phyloP scores from a whole-genome alignment of 371 early-diverging fungal species.

The Coemansia sp. region DNA sequence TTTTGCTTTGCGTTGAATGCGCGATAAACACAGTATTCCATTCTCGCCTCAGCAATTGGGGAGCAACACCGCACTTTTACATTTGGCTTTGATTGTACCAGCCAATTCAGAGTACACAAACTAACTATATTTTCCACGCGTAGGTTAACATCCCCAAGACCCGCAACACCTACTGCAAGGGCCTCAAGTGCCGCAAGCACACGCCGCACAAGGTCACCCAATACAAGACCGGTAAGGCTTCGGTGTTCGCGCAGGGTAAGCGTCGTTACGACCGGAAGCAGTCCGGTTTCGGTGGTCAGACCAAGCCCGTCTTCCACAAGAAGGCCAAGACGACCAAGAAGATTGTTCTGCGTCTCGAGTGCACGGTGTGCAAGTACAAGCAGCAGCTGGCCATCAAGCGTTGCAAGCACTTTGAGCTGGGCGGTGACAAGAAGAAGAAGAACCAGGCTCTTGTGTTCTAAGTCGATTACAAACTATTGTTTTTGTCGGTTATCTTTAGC shows the following conservation, averaged over 20 bases:
- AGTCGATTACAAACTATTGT: background rate
- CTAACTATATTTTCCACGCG: background rate
- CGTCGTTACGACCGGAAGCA: slow-evolving; percentile 89
- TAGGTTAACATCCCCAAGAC: slow-evolving; percentile 98
- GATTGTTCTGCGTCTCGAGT: slow-evolving; percentile 97
- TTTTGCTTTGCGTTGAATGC: no score
- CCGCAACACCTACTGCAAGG: slow-evolving; percentile 97
- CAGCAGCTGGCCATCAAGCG: slow-evolving; percentile 94
- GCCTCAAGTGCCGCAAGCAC: slow-evolving; percentile 95
- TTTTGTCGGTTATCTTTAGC: slow-evolving; percentile 40
- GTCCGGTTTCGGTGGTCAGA: slow-evolving; percentile 98
- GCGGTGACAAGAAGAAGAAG: slow-evolving; percentile 98
- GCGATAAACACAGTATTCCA: background rate
- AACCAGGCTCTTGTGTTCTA: slow-evolving; percentile 73
- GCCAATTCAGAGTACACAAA: background rate
- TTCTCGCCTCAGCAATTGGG: background rate
- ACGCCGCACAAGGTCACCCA: slow-evolving; percentile 98
- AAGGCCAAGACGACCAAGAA: slow-evolving; percentile 99
- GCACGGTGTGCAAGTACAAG: slow-evolving; percentile 97
- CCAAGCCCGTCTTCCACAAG: slow-evolving; percentile 97
- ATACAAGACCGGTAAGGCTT: slow-evolving; percentile 99
- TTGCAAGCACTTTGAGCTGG: slow-evolving; percentile 99
- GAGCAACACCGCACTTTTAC: no score
- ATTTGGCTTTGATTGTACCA: background rate
- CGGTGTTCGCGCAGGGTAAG: slow-evolving; percentile 95